Conservation (phyloP, 495 filamentous ascomycete genomes). For the Podospora fimiseda region DNA sequence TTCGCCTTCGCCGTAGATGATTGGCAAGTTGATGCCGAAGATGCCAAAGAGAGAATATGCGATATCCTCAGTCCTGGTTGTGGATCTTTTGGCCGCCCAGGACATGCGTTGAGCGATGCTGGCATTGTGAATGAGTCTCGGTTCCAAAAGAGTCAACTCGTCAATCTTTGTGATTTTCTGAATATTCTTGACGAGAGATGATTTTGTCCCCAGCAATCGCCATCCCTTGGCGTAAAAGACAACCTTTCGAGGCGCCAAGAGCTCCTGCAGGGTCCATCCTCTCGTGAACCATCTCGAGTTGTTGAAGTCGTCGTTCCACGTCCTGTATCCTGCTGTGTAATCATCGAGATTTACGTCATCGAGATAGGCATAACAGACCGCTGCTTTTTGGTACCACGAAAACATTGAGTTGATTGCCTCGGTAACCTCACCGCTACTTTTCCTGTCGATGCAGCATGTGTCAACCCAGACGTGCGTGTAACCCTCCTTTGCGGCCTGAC, state of each 20-base stretch:
- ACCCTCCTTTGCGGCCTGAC: slow-evolving; percentile 18
- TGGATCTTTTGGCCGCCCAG: slow-evolving; percentile 29
- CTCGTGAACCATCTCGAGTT: slow-evolving; percentile 21
- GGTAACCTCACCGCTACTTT: slow-evolving; percentile 19
- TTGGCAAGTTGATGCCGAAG: slow-evolving; percentile 28
- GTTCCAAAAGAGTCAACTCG: slow-evolving; percentile 14
- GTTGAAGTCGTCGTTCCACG: slow-evolving; percentile 20
- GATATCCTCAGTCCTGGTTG: slow-evolving; percentile 29
- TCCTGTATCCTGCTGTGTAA: slow-evolving; percentile 18
- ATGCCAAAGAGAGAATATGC: slow-evolving; percentile 36
- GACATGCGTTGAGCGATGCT: slow-evolving; percentile 25
- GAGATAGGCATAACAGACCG: slow-evolving; percentile 21
- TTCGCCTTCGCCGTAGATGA: slow-evolving; percentile 35
- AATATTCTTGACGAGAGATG: slow-evolving; percentile 11
- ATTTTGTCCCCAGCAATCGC: slow-evolving; percentile 19
- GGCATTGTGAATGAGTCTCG: slow-evolving; percentile 11
- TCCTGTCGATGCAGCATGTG: slow-evolving; percentile 24
- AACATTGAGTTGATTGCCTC: slow-evolving; percentile 27
- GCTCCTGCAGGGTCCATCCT: slow-evolving; percentile 24
- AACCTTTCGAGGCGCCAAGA: slow-evolving; percentile 17
- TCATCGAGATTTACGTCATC: slow-evolving; percentile 18
- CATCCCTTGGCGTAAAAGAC: slow-evolving; percentile 19
- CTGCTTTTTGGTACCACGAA: slow-evolving; percentile 16
- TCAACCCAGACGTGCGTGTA: slow-evolving; percentile 21
- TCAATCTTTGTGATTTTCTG: slow-evolving; percentile 18